Evolutionary conservation across 352 stramenopile genomes (phyloP).

Genomic region (Phytopythium helicoides): DNA sequence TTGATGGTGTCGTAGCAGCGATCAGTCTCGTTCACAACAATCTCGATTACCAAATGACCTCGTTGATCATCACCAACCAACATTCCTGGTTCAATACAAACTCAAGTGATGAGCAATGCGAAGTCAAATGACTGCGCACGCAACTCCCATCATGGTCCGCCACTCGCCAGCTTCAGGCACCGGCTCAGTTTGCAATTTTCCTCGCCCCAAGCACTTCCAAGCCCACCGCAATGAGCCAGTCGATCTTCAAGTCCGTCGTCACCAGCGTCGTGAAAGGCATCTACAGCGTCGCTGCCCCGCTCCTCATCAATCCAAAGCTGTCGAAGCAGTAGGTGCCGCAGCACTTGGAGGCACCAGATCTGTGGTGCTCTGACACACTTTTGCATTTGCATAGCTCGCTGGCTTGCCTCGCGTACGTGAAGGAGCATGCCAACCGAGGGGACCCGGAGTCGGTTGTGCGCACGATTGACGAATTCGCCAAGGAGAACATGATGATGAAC

Average conservation of each 20-base stretch:
- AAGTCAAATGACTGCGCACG: too few relatives aligned
- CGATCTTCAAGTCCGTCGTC: not conserved
- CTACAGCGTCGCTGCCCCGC: not conserved
- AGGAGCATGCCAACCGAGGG: slow-evolving; percentile 27
- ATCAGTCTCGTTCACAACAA: too few relatives aligned
- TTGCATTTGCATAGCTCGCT: slow-evolving; percentile 13
- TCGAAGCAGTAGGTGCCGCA: slow-evolving; percentile 1
- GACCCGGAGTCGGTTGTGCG: slow-evolving; percentile 28
- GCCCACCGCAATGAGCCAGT: not conserved
- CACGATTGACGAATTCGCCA: slow-evolving; percentile 36
- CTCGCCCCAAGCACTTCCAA: too few relatives aligned
- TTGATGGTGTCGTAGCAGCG: too few relatives aligned
- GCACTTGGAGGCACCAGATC: too few relatives aligned
- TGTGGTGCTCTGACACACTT: not conserved
- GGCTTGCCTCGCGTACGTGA: slow-evolving; percentile 39
- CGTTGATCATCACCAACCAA: too few relatives aligned
- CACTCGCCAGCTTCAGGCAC: too few relatives aligned
- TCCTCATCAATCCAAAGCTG: not conserved
- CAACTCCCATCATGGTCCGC: too few relatives aligned
- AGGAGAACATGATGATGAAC: slow-evolving; percentile 45
- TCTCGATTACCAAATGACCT: too few relatives aligned
- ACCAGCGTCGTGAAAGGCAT: slow-evolving; percentile 1
- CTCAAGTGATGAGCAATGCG: too few relatives aligned
- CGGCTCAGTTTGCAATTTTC: too few relatives aligned
- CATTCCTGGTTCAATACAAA: too few relatives aligned